Conservation (phyloP, 805 yeast species). For the Yarrowia sp. region DNA sequence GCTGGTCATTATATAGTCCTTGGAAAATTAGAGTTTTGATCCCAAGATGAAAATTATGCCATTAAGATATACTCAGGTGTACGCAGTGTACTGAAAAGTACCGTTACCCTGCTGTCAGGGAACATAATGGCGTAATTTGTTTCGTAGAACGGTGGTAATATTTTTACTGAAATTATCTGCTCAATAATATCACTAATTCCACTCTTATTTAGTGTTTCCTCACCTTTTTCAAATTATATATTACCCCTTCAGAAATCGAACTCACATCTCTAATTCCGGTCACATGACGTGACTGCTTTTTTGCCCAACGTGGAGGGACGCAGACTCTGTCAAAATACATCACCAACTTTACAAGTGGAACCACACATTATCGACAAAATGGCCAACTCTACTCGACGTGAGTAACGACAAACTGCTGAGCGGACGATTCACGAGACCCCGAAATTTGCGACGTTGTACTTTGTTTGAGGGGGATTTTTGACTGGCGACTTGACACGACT, state of each 20-base stretch:
- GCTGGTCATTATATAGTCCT: not conserved
- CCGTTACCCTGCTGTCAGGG: not conserved
- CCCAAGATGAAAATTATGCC: not conserved
- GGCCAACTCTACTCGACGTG: conserved; percentile 25
- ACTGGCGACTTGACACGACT: not conserved
- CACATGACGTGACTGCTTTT: conserved; percentile 23
- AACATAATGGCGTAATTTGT: too few species aligned
- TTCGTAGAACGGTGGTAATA: not conserved
- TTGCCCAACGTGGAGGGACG: conserved; percentile 24
- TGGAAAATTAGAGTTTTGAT: not conserved
- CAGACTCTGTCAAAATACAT: conserved; percentile 21
- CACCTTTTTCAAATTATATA: too few species aligned
- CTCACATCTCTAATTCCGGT: not conserved
- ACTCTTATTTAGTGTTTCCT: too few species aligned
- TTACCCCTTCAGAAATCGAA: not conserved
- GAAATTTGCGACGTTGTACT: not conserved
- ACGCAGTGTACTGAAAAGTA: not conserved
- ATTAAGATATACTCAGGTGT: not conserved
- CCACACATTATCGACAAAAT: conserved; percentile 24
- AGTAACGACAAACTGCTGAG: conserved; percentile 10
- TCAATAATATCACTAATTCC: too few species aligned
- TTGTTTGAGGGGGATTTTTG: not conserved
- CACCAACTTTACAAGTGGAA: conserved; percentile 20
- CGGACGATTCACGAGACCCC: not conserved
- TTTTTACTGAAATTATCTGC: too few species aligned